Percentiles rank a stretch among this genome's conserved stretches.
phyloP scores from a whole-genome alignment of 139 green algal species.

The Chlorella sp. region DNA sequence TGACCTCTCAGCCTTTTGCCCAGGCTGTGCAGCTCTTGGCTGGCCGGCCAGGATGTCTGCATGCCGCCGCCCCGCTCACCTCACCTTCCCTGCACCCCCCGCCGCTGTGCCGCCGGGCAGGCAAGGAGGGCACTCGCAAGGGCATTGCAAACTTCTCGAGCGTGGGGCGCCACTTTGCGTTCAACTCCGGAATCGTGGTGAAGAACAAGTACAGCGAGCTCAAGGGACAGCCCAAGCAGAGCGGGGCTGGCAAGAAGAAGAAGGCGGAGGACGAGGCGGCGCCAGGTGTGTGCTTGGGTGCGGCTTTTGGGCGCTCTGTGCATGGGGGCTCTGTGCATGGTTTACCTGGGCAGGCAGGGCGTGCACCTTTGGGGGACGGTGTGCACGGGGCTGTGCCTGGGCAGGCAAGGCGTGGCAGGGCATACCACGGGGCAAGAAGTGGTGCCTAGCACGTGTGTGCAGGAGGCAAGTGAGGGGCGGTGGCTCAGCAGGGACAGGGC shows the following conservation, averaged over 20 bases:
- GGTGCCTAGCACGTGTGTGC: no score
- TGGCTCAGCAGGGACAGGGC: no score
- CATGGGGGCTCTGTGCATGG: neutral
- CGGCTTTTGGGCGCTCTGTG: neutral
- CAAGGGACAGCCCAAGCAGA: neutral
- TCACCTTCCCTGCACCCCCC: neutral
- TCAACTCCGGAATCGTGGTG: neutral
- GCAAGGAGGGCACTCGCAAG: conserved; percentile 25
- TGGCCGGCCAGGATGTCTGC: neutral
- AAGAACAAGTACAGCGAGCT: conserved; percentile 25
- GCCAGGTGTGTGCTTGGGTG: no score
- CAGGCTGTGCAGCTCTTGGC: neutral
- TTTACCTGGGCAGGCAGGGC: no score
- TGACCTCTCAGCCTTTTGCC: neutral
- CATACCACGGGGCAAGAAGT: no score
- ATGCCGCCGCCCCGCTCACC: no score
- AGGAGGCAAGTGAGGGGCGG: no score
- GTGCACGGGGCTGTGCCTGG: no score
- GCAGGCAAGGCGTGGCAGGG: no score
- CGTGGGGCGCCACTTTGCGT: conserved; percentile 38
- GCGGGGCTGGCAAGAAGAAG: neutral
- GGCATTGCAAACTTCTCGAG: conserved; percentile 26
- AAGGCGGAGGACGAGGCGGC: neutral
- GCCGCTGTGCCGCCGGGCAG: neutral
- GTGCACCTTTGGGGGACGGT: no score